Evolutionary conservation across 768 basidiomycete genomes (phyloP).

Genomic region (Lactifluus piperatus): DNA sequence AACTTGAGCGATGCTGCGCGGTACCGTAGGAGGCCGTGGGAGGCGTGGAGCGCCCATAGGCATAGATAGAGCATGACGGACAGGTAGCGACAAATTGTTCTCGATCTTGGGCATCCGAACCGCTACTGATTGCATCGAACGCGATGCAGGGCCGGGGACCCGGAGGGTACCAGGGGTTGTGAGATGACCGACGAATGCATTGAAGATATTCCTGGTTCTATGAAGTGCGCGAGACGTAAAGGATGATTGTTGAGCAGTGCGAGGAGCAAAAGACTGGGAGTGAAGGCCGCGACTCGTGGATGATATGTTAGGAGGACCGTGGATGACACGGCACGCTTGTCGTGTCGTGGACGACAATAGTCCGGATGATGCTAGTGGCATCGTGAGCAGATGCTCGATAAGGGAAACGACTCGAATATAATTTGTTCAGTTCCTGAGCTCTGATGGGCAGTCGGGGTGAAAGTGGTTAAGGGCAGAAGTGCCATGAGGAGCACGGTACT

Average conservation of each 20-base stretch:
- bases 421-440: not conserved
- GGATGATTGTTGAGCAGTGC: slow-evolving; percentile 26
- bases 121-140: slow-evolving; percentile 24
- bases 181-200: slow-evolving; percentile 47
- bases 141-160: slow-evolving; percentile 28
- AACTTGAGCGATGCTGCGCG: slow-evolving; percentile 49
- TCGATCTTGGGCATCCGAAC: slow-evolving; percentile 35
- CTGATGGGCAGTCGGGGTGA: no score
- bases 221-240: slow-evolving; percentile 37
- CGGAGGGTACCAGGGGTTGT: slow-evolving; percentile 42
- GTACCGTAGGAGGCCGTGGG: slow-evolving; percentile 46
- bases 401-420: not conserved
- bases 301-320: slow-evolving; percentile 22
- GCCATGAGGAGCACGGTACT: not conserved
- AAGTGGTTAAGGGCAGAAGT: no score
- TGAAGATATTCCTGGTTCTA: slow-evolving; percentile 46
- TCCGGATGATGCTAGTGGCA: slow-evolving; percentile 28
- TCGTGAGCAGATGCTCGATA: slow-evolving; percentile 18
- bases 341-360: slow-evolving; percentile 22
- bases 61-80: slow-evolving; percentile 41
- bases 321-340: slow-evolving; percentile 21
- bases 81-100: slow-evolving; percentile 47
- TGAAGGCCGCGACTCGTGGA: slow-evolving; percentile 38
- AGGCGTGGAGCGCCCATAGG: slow-evolving; percentile 42
- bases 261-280: slow-evolving; percentile 33